A percentile compares a stretch with the other conserved stretches of the same genome.
phyloP scores from a whole-genome alignment of 495 filamentous ascomycete species.

The Trichodelitschia bisporula region DNA sequence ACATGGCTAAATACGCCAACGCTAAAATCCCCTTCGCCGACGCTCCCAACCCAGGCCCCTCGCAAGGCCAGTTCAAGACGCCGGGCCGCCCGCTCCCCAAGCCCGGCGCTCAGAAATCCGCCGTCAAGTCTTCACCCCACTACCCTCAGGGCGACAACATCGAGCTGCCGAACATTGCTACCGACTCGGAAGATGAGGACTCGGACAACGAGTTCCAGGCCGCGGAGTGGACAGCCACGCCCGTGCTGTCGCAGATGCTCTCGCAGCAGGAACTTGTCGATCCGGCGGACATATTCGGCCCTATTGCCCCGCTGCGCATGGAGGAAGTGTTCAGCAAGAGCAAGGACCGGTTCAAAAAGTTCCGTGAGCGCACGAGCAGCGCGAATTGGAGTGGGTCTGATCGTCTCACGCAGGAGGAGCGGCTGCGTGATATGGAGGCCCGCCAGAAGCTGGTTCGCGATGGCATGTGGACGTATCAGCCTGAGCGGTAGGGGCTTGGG shows the following conservation, averaged over 20 bases:
- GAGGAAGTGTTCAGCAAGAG: constrained; percentile 89
- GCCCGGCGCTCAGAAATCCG: constrained; percentile 21
- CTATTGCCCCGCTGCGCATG: constrained; percentile 63
- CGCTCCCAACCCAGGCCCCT: constrained; percentile 13
- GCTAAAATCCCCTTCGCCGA: constrained; percentile 77
- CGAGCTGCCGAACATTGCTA: constrained; percentile 67
- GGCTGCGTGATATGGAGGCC: constrained; percentile 53
- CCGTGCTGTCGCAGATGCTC: constrained; percentile 43
- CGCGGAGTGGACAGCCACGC: constrained; percentile 66
- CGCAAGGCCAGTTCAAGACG: constrained; percentile 27
- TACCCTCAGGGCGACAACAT: constrained; percentile 63
- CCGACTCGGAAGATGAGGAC: constrained; percentile 66
- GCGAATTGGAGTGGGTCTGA: constrained; percentile 85
- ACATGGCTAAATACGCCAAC: constrained; percentile 63
- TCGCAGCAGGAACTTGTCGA: constrained; percentile 58
- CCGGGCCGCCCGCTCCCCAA: constrained; percentile 16
- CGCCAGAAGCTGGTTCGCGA: constrained; percentile 58
- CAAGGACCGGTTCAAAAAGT: constrained; percentile 59
- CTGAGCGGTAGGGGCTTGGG: no score
- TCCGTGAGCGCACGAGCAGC: constrained; percentile 68
- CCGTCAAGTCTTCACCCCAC: constrained; percentile 42
- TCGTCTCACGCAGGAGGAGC: constrained; percentile 70
- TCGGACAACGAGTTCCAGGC: constrained; percentile 35
- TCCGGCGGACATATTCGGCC: constrained; percentile 72
- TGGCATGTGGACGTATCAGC: constrained; percentile 70